phyloP scores from a whole-genome alignment of 257 asterid genomes.

The Solanum commersonii region DNA sequence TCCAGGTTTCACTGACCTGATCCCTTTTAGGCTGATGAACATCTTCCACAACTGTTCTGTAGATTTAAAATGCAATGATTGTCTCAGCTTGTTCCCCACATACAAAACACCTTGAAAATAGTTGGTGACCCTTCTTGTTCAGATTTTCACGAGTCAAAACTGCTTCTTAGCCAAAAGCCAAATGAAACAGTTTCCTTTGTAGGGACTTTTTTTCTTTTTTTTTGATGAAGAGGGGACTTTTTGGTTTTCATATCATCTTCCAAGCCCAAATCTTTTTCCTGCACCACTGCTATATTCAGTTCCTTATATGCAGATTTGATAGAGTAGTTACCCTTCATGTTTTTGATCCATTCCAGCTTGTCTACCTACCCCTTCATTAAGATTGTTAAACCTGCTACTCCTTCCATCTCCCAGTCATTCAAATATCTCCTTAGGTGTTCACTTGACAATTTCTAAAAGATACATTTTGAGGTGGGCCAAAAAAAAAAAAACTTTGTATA shows the following conservation, averaged over 20 bases:
- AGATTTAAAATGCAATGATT: background rate
- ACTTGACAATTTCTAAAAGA: background rate
- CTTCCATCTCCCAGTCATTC: background rate
- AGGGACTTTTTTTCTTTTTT: background rate
- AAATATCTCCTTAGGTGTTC: background rate
- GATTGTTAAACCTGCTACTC: background rate
- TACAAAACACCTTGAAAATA: background rate
- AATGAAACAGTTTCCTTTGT: background rate
- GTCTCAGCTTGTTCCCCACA: background rate
- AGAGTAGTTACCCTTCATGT: background rate
- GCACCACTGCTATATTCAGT: background rate
- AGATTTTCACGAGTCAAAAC: background rate
- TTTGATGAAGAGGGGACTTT: background rate
- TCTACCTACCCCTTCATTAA: background rate
- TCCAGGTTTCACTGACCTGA: background rate
- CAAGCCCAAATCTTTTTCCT: background rate
- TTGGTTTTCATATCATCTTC: background rate
- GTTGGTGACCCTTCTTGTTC: background rate
- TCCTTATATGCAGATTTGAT: background rate
- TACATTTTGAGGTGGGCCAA: background rate
- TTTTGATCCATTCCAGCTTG: background rate
- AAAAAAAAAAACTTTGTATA: background rate
- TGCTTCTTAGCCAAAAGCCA: background rate
- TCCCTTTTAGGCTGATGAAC: background rate
- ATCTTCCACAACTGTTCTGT: background rate